phyloP scores from a whole-genome alignment of 1,284 basidiomycete genomes.

The Waitea zeae region DNA sequence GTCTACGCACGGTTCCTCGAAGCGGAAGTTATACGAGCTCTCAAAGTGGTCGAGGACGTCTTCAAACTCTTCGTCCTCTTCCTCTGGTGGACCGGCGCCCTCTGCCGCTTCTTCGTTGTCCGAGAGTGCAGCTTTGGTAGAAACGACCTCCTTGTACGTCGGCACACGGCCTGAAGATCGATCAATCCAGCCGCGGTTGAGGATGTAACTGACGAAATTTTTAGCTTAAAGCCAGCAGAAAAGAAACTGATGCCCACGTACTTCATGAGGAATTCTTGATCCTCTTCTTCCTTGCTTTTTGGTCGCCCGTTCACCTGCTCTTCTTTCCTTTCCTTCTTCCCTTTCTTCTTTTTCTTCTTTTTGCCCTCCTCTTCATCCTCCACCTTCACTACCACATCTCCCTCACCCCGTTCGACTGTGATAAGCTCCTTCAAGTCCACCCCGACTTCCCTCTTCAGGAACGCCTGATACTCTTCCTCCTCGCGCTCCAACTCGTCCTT shows the following conservation, averaged over 20 bases:
- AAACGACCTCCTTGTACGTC: slow-evolving; percentile 68
- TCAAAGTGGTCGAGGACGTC: slow-evolving; percentile 60
- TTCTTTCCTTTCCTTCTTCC: slow-evolving; percentile 15
- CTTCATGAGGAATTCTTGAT: slow-evolving; percentile 86
- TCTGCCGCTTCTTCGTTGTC: background rate
- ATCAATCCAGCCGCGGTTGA: slow-evolving; percentile 93
- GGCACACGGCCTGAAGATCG: slow-evolving; percentile 52
- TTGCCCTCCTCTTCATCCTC: slow-evolving; percentile 15
- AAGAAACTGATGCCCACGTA: slow-evolving; percentile 20
- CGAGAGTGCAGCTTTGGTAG: slow-evolving; percentile 12
- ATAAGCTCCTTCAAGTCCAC: slow-evolving; percentile 50
- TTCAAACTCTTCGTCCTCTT: slow-evolving; percentile 46
- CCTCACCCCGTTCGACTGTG: slow-evolving; percentile 20
- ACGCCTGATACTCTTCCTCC: slow-evolving; percentile 67
- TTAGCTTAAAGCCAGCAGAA: background rate
- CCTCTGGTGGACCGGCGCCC: slow-evolving; percentile 1
- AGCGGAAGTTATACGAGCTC: slow-evolving; percentile 85
- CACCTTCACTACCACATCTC: slow-evolving; percentile 9
- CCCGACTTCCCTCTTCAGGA: slow-evolving; percentile 71
- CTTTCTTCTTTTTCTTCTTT: slow-evolving; percentile 13
- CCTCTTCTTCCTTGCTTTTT: slow-evolving; percentile 35
- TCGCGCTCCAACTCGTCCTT: slow-evolving; percentile 62
- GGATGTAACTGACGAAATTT: slow-evolving; percentile 54
- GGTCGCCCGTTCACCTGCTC: slow-evolving; percentile 16
- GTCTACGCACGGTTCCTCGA: slow-evolving; percentile 71